phyloP scores from a whole-genome alignment of 305 asterid species.

The Fraxinus dipetala region DNA sequence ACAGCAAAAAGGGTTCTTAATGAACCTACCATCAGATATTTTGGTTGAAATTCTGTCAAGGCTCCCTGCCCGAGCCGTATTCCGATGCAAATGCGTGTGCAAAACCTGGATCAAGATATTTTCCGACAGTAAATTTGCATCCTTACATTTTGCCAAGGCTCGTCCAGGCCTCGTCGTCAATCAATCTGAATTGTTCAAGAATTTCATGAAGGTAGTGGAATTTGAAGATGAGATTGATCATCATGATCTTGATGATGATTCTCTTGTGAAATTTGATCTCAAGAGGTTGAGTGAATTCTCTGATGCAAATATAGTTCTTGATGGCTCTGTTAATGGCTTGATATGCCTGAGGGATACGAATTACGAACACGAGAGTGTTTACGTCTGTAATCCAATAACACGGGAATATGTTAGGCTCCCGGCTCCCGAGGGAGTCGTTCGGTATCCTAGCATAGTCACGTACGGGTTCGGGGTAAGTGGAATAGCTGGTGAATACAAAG shows the following conservation, averaged over 20 bases:
- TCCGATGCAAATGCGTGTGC: constrained; percentile 45
- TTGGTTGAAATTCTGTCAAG: constrained; percentile 32
- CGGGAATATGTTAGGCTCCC: constrained; percentile 45
- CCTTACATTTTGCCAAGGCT: constrained; percentile 32
- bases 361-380: constrained; percentile 28
- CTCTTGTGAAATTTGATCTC: constrained; percentile 26
- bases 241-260: constrained; percentile 20
- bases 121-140: constrained; percentile 23
- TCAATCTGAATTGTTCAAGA: constrained; percentile 27
- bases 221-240: constrained; percentile 32
- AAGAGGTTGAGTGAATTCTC: constrained; percentile 3
- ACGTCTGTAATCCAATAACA: constrained; percentile 53
- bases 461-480: constrained; percentile 49
- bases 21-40: constrained; percentile 32
- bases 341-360: constrained; percentile 38
- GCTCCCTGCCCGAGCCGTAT: constrained; percentile 40
- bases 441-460: constrained; percentile 31
- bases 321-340: constrained; percentile 52
- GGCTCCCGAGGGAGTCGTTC: constrained; percentile 14
- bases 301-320: constrained; percentile 28
- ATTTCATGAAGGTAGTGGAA: constrained; percentile 30
- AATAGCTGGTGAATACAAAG: constrained; percentile 31
- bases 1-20: constrained; percentile 3
- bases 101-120: constrained; percentile 39
- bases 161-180: constrained; percentile 37